These are phyloP conservation scores for Didymella sp. DNA, from an alignment of 2,329 filamentous ascomycete species.

Conservation along the genomic window DNA sequence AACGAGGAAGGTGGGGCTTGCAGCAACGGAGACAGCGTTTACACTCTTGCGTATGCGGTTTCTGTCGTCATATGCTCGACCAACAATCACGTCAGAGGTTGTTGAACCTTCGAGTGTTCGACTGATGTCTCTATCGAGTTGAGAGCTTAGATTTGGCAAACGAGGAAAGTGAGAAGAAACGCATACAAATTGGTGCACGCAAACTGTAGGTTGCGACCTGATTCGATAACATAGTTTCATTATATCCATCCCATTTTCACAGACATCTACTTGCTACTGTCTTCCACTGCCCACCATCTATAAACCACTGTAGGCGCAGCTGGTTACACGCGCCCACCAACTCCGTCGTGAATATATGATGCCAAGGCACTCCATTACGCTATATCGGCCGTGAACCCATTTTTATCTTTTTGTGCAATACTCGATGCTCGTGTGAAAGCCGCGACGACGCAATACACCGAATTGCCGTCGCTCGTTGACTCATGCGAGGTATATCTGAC, in stretches of 20 bases:
- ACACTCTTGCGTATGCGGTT: too few species aligned
- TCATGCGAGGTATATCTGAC: slow-evolving; percentile 10
- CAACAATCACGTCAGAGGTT: too few species aligned
- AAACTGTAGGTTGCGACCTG: background rate
- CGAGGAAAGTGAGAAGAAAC: background rate
- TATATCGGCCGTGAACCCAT: slow-evolving; percentile 12
- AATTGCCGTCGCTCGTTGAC: slow-evolving; percentile 4
- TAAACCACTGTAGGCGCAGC: slow-evolving; percentile 1
- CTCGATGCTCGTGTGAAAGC: slow-evolving; percentile 7
- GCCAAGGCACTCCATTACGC: slow-evolving; percentile 6
- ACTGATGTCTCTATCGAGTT: too few species aligned
- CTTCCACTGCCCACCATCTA: slow-evolving; percentile 3
- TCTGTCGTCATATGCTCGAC: too few species aligned
- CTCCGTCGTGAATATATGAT: slow-evolving; percentile 8
- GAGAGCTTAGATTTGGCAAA: background rate
- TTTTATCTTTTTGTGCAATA: slow-evolving; percentile 18
- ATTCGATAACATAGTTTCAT: background rate
- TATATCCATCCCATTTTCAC: slow-evolving; percentile 10
- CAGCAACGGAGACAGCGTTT: background rate
- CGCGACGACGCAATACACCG: slow-evolving; percentile 2
- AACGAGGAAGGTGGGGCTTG: background rate
- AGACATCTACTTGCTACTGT: slow-evolving; percentile 12
- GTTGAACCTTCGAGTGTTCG: too few species aligned
- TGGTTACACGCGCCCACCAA: background rate
- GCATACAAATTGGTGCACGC: background rate